Percentiles rank a stretch among this genome's conserved stretches.
Conservation (phyloP, 2,329 filamentous ascomycete genomes). For the Aspergillus pseudoglaucus region DNA sequence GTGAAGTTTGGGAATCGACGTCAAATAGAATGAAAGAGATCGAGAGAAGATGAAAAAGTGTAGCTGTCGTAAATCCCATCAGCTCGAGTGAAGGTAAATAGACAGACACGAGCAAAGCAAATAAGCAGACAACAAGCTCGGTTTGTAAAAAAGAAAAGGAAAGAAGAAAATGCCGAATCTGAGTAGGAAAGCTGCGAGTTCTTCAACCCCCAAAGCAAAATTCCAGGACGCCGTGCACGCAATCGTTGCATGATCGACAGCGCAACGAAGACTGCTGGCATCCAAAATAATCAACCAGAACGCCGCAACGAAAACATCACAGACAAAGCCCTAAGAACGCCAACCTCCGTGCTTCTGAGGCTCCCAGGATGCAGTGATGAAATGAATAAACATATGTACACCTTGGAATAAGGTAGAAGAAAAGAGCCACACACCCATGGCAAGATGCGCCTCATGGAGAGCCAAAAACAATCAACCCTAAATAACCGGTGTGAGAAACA, state of each 20-base stretch:
- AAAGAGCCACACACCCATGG: conserved; percentile 3
- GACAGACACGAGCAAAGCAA: not conserved
- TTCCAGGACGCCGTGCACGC: not conserved
- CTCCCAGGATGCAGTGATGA: conserved; percentile 6
- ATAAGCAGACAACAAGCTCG: not conserved
- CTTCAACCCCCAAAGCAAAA: not conserved
- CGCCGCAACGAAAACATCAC: conserved; percentile 3
- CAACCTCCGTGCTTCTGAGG: conserved; percentile 9
- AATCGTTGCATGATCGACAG: not conserved
- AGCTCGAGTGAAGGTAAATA: not conserved
- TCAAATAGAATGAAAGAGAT: not conserved
- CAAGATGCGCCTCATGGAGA: not conserved
- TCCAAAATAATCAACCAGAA: not conserved
- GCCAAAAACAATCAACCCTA: not conserved
- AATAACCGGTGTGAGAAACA: not conserved
- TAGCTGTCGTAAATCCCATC: not conserved
- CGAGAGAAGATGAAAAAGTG: conserved; percentile 1
- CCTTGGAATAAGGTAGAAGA: conserved; percentile 3
- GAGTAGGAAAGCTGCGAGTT: not conserved
- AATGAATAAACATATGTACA: conserved; percentile 12
- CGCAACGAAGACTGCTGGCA: not conserved
- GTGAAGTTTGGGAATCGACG: not conserved
- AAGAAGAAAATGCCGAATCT: no score
- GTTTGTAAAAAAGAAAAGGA: no score
- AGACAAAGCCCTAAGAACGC: conserved; percentile 13